A percentile compares a stretch with the other conserved stretches of the same genome.
Conservation (phyloP, 768 basidiomycete genomes). For the Leucosporidium creatinivorum region DNA sequence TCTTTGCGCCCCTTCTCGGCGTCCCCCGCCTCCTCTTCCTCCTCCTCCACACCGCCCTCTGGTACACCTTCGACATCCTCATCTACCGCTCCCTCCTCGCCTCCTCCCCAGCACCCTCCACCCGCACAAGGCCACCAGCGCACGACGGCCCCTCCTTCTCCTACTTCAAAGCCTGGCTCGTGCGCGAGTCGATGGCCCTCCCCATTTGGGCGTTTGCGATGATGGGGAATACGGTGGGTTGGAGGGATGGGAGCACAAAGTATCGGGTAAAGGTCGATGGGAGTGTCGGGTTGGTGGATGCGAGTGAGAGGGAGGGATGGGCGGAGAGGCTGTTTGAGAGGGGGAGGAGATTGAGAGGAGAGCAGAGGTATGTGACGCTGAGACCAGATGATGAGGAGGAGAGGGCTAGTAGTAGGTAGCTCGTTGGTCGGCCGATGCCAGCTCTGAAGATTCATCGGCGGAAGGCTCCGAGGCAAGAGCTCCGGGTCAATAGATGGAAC, state of each 20-base stretch:
- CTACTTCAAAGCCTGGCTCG: conserved; percentile 71
- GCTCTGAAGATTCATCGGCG: too few relatives aligned
- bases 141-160: conserved; percentile 34
- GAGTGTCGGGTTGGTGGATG: conserved; percentile 12
- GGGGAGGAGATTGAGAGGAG: conserved; percentile 1
- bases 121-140: conserved; percentile 15
- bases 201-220: conserved; percentile 84
- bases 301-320: conserved; percentile 11
- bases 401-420: too few relatives aligned
- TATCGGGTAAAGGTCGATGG: conserved; percentile 46
- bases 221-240: conserved; percentile 69
- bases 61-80: conserved; percentile 73
- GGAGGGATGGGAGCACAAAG: conserved; percentile 62
- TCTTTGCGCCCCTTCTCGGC: conserved; percentile 53
- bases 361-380: conserved; percentile 16
- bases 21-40: conserved; percentile 43
- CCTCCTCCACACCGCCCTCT: conserved; percentile 51
- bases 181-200: conserved; percentile 71
- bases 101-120: conserved; percentile 24
- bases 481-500: too few relatives aligned
- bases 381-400: conserved; percentile 20
- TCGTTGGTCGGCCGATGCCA: too few relatives aligned
- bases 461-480: too few relatives aligned
- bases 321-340: conserved; percentile 18
- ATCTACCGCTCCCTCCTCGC: conserved; percentile 66